Percentiles rank a stretch among this genome's conserved stretches.
Conservation (phyloP, 2,329 filamentous ascomycete species). For the Clarireedia sp. region DNA sequence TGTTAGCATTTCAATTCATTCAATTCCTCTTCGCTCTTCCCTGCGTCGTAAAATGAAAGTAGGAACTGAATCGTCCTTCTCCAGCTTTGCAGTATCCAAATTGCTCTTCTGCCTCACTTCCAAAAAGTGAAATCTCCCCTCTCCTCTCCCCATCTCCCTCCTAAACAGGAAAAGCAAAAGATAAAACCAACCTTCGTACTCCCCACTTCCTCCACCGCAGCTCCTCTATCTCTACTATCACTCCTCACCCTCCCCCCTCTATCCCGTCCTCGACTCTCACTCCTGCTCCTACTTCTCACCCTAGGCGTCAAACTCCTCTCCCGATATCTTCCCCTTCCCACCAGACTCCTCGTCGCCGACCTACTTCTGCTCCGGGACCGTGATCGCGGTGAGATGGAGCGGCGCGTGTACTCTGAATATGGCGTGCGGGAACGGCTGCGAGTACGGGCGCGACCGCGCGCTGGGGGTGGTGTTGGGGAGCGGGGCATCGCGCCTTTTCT, state of each 20-base stretch:
- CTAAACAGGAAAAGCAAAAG: background rate
- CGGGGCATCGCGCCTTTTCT: conserved; percentile 15
- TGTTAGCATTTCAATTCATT: too few species aligned
- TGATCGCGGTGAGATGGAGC: conserved; percentile 27
- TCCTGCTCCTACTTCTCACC: conserved; percentile 23
- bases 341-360: conserved; percentile 8
- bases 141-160: too few species aligned
- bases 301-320: background rate
- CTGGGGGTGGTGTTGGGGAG: conserved; percentile 20
- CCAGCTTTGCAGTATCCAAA: too few species aligned
- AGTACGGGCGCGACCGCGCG: conserved; percentile 16
- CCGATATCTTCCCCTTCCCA: background rate
- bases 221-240: conserved; percentile 21
- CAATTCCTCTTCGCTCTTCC: too few species aligned
- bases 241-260: conserved; percentile 21
- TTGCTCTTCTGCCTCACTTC: too few species aligned
- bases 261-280: background rate
- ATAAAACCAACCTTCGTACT: conserved; percentile 43
- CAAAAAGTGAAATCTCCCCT: too few species aligned
- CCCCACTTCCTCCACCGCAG: conserved; percentile 29
- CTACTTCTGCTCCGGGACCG: conserved; percentile 24
- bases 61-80: too few species aligned
- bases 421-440: conserved; percentile 26
- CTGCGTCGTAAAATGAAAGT: too few species aligned
- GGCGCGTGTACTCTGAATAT: conserved; percentile 23